A percentile compares a stretch with the other conserved stretches of the same genome.
Conservation (phyloP, 495 filamentous ascomycete genomes). For the Penicillium fimorum region DNA sequence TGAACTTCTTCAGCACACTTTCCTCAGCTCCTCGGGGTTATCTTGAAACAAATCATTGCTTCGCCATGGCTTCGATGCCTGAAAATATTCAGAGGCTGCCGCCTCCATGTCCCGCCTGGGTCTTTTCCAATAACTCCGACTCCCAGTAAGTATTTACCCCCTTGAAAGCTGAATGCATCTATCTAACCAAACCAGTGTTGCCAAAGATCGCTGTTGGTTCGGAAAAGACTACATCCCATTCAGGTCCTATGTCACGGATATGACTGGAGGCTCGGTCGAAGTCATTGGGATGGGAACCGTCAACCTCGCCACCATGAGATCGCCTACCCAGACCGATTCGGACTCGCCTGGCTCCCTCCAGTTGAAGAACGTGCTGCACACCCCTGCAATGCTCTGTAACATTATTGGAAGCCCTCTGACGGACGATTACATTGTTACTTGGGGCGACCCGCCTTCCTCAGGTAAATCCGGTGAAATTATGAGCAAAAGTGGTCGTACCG, state of each 20-base stretch:
- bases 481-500: background rate
- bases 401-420: background rate
- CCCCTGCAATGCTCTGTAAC: background rate
- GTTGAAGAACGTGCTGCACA: background rate
- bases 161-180: background rate
- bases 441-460: background rate
- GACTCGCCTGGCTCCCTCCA: background rate
- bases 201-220: background rate
- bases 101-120: background rate
- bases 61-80: background rate
- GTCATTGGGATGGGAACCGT: background rate
- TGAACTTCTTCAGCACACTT: background rate
- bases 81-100: background rate
- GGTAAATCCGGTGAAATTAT: background rate
- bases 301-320: background rate
- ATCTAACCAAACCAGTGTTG: background rate
- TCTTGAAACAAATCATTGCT: background rate
- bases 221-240: background rate
- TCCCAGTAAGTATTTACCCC: background rate
- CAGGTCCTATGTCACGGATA: background rate
- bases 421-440: background rate
- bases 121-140: background rate
- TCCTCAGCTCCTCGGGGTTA: background rate
- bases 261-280: background rate
- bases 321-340: background rate